Conservation (phyloP, 257 asterid species). For the Solanum clarkiae region DNA sequence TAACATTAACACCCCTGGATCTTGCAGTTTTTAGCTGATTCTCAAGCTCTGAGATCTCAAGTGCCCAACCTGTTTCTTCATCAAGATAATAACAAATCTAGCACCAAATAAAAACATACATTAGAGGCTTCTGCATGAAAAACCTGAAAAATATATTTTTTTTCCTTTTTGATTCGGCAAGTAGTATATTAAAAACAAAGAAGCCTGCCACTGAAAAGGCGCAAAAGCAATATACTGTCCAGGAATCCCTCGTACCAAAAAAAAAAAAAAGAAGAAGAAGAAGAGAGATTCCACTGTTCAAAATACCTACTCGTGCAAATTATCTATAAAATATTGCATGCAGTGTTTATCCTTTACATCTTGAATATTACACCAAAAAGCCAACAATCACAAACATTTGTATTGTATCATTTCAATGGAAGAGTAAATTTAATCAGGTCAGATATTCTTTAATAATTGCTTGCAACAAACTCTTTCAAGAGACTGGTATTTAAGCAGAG, state of each 20-base stretch:
- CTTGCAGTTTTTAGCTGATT: conserved; percentile 70
- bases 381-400: neutral
- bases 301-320: neutral
- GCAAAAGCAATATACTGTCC: neutral
- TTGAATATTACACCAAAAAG: neutral
- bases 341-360: neutral
- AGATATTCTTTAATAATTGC: neutral
- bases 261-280: neutral
- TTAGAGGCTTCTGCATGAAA: neutral
- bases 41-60: conserved; percentile 73
- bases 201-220: neutral
- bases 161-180: neutral
- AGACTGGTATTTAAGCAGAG: neutral
- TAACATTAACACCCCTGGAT: conserved; percentile 55
- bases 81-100: conserved; percentile 96
- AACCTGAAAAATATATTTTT: neutral
- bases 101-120: neutral
- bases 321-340: neutral
- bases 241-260: neutral
- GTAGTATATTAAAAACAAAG: neutral
- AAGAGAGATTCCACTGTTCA: neutral
- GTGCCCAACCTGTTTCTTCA: conserved; percentile 94
- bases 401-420: neutral
- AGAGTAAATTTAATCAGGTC: neutral
- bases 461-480: neutral